Conservation (phyloP, 2,329 filamentous ascomycete species). For the Lachnum nothofagi region DNA sequence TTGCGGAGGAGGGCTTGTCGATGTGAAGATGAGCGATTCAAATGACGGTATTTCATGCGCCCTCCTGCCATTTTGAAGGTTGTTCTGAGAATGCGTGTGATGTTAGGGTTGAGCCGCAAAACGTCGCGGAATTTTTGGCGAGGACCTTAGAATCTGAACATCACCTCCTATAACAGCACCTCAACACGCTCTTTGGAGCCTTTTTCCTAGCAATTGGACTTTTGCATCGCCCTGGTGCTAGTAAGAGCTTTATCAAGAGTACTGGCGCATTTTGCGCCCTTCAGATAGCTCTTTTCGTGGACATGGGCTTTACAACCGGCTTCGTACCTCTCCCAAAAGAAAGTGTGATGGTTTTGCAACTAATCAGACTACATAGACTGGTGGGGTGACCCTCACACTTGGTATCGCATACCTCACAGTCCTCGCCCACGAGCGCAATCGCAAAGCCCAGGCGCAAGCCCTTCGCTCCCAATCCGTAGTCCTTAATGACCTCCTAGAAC, state of each 20-base stretch:
- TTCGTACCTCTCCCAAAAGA: slow-evolving; percentile 52
- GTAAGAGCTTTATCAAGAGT: background rate
- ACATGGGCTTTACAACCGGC: slow-evolving; percentile 69
- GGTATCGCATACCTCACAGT: slow-evolving; percentile 68
- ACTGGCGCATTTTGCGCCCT: slow-evolving; percentile 16
- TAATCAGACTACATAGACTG: slow-evolving; percentile 48
- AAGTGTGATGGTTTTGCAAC: slow-evolving; percentile 5
- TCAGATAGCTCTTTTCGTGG: slow-evolving; percentile 6
- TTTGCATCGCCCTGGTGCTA: background rate
- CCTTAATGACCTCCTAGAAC: slow-evolving; percentile 49
- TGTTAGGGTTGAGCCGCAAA: slow-evolving; percentile 3
- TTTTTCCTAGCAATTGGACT: slow-evolving; percentile 12
- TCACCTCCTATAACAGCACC: no score
- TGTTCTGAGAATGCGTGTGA: no score
- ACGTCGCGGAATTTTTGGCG: slow-evolving; percentile 3
- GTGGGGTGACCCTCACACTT: slow-evolving; percentile 70
- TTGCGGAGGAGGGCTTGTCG: slow-evolving; percentile 90
- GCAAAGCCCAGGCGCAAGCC: slow-evolving; percentile 52
- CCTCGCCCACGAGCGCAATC: slow-evolving; percentile 64
- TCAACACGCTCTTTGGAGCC: slow-evolving; percentile 21
- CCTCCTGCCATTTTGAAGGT: slow-evolving; percentile 70
- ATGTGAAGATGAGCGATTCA: slow-evolving; percentile 80
- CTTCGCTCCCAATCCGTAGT: slow-evolving; percentile 54
- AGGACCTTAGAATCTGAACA: slow-evolving; percentile 3
- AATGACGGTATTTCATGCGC: slow-evolving; percentile 79